Evolutionary conservation across 805 yeast genomes (phyloP), one percentile per base, ranked within the genome.

Genomic region (Schwanniomyces occidentalis): DNA sequence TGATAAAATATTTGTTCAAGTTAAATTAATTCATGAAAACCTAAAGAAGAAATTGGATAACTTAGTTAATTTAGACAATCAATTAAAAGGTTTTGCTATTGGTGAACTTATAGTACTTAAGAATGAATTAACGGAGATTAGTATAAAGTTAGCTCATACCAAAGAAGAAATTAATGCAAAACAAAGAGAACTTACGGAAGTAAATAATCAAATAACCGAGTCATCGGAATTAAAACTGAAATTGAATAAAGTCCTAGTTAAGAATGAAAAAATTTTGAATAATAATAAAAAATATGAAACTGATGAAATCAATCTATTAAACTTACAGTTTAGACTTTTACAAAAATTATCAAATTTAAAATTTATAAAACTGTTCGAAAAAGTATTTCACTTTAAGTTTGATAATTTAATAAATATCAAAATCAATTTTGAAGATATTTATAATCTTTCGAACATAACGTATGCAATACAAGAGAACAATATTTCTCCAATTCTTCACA

Each of bases 311-410:
- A 41, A 41, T 15, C 17, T 46, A 9, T 34, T 61, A 16, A 41
- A 47, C 16, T 37, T 45, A 10, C 51, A 46, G 24, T 55, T 54
- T 30, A 44, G 45, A 16, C 26, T 63, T 8, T 37, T 63, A 8
- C 65, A 62, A 38, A 42, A 44, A 4, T 32, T 56, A 9, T 41
- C 67, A 1, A 53, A 55, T 1, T 41, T 63, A 22, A 43, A 43
- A 17, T 58, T 44, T 25, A 17, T 45, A 4, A 26, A 39, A 2
- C 36, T 40, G n/a, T 34, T 42, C 3, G 48, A 34, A 2, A 29
- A 20, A 7, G 35, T 14, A 8, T 23, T 50, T 15, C 8, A 18
- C 6, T 51, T 50, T 22, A 32, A 24, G 13, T 51, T 35, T 32
- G 49, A 49, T 20, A 36, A 29, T 4, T 27, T 40, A 4, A 27